These are phyloP conservation scores for Scytalidium sp. DNA, from an alignment of 2,329 filamentous ascomycete genomes.

Conservation along the genomic window DNA sequence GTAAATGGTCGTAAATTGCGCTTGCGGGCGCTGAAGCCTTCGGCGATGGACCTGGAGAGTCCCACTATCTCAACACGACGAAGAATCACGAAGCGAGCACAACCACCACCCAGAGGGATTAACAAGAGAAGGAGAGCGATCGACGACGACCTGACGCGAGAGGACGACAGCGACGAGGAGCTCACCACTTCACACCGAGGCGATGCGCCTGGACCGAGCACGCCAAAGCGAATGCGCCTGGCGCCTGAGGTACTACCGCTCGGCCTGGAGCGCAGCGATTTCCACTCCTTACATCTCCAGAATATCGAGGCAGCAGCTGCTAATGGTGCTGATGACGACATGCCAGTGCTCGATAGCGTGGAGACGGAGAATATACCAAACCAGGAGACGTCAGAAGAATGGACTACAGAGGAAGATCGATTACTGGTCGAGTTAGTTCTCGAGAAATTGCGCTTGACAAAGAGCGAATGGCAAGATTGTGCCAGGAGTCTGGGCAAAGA, in stretches of 20 bases:
- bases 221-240: conserved; percentile 58
- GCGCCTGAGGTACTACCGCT: conserved; percentile 59
- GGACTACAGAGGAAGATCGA: conserved; percentile 63
- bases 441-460: conserved; percentile 62
- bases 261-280: conserved; percentile 57
- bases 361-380: conserved; percentile 17
- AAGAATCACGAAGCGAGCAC: conserved; percentile 50
- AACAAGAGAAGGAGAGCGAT: conserved; percentile 52
- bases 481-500: conserved; percentile 61
- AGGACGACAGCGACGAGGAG: conserved; percentile 19
- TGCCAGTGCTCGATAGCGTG: conserved; percentile 28
- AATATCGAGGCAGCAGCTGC: conserved; percentile 2
- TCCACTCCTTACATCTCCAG: conserved; percentile 45
- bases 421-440: conserved; percentile 65
- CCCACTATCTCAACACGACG: conserved; percentile 19
- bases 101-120: conserved; percentile 37
- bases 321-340: conserved; percentile 1
- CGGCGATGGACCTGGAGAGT: conserved; percentile 20
- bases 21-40: conserved; percentile 43
- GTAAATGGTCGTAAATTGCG: conserved; percentile 46
- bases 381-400: conserved; percentile 30
- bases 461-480: conserved; percentile 66
- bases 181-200: conserved; percentile 3
- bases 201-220: conserved; percentile 31
- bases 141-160: conserved; percentile 43